Evolutionary conservation across 345 rosid genomes (phyloP), one percentile per base, ranked within the genome.

Genomic region (Eucalyptus shirleyi): DNA sequence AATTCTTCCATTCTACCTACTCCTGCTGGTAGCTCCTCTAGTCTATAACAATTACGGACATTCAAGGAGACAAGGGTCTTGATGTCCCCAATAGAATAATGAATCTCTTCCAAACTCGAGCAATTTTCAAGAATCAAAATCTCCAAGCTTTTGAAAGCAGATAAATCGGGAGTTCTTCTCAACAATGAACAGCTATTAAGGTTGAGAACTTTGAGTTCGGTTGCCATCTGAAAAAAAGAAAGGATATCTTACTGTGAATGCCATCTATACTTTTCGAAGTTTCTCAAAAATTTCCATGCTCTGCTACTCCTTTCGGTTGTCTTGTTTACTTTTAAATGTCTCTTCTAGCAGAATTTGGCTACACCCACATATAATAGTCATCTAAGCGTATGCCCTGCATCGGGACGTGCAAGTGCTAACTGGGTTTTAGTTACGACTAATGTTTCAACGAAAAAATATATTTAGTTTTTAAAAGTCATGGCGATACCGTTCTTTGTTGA

Each of bases 101-200:
- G 81, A 69, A 69, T 69, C 81, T 69, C 81, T 69, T 69, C 44
- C 3, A 72, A 1, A 2, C 6, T 2, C 2, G 0, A 5, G 3
- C 44, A 69, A 34, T 8, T 0, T 34, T 34, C 24, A 34, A 69
- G 44, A 69, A 9, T 69, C 81, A 69, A 69, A 34, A 69, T 69
- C 44, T 69, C 81, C 81, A 37, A 55, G 24, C 24, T 86, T n/a
- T 50, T 86, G 16, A 9, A 49, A 86, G 42, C 2, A 51, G 62
- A 86, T 40, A 55, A 37, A 9, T 86, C 14, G 0, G 7, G 62
- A 86, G 26, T 86, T 50, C 87, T 86, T 24, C 62, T 86, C 44
- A 86, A 50, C 1, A 0, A 28, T 30, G 0, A 0, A n/a, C 87
- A 86, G 0, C 5, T 0, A 0, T 0, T 2, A 1, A 86, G 16